phyloP scores from a whole-genome alignment of 345 rosid species.

The Sisymbrium altissimum region DNA sequence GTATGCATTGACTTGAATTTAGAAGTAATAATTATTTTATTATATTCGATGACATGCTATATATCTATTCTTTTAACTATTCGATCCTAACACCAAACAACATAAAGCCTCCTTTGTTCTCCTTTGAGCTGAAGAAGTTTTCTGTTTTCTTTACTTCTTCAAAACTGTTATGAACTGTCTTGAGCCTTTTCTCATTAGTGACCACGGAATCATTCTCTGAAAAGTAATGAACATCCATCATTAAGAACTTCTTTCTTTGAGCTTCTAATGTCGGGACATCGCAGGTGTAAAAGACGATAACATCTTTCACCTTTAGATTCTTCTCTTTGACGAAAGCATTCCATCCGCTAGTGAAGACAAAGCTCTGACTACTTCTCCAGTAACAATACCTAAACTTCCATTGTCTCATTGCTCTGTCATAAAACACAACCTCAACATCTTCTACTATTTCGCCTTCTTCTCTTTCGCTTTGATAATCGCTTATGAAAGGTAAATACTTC shows the following conservation, averaged over 20 bases:
- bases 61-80: neutral
- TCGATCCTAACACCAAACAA: conserved; percentile 54
- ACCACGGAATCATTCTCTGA: neutral
- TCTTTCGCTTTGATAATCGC: neutral
- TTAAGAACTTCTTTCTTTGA: conserved; percentile 18
- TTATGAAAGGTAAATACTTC: conserved; percentile 45
- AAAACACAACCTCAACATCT: conserved; percentile 46
- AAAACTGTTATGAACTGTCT: neutral
- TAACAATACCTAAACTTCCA: conserved; percentile 84
- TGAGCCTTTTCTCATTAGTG: neutral
- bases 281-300: conserved; percentile 44
- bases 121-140: neutral
- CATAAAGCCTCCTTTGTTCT: conserved; percentile 27
- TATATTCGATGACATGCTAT: no score
- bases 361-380: conserved; percentile 83
- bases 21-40: no score
- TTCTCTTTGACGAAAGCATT: conserved; percentile 62
- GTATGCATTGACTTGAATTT: no score
- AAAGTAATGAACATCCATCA: conserved; percentile 39
- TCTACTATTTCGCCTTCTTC: conserved; percentile 8
- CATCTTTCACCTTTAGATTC: conserved; percentile 48
- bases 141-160: neutral
- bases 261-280: conserved; percentile 17
- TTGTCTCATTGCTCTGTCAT: conserved; percentile 48
- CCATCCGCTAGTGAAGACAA: conserved; percentile 84